A percentile compares a stretch with the other conserved stretches of the same genome.
Conservation (phyloP, 768 basidiomycete genomes). For the Termitomyces sp. region DNA sequence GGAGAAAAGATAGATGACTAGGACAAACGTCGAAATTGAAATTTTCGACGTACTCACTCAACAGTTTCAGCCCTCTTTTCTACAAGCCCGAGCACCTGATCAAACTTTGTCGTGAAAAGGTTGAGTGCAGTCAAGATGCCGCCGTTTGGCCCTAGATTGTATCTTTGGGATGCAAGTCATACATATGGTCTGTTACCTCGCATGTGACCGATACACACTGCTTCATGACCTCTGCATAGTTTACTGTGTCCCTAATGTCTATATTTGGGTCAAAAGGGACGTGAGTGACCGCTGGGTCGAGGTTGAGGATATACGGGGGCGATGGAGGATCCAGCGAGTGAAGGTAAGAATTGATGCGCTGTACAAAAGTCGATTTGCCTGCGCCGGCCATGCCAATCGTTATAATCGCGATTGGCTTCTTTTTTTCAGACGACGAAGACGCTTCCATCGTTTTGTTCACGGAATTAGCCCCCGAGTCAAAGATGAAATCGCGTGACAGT, state of each 20-base stretch:
- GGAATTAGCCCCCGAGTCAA: not conserved
- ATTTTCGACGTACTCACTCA: conserved; percentile 57
- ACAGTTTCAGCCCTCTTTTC: conserved; percentile 88
- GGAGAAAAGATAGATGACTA: not conserved
- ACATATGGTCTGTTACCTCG: conserved; percentile 18
- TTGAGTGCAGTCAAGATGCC: conserved; percentile 97
- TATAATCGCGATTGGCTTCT: conserved; percentile 80
- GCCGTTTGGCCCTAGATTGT: conserved; percentile 97
- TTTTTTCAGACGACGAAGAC: conserved; percentile 22
- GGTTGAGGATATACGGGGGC: conserved; percentile 95
- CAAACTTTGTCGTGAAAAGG: conserved; percentile 97
- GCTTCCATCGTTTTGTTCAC: conserved; percentile 13
- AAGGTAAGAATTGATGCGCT: conserved; percentile 89
- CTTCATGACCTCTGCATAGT: conserved; percentile 99
- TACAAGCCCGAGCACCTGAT: conserved; percentile 88
- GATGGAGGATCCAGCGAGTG: conserved; percentile 60
- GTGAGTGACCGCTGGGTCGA: conserved; percentile 93
- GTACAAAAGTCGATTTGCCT: conserved; percentile 97
- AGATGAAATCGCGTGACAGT: conserved; percentile 8
- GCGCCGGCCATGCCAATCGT: conserved; percentile 97
- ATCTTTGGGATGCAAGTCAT: conserved; percentile 48
- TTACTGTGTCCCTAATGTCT: conserved; percentile 95
- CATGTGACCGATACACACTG: conserved; percentile 64
- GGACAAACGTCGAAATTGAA: not conserved
- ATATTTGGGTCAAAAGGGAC: conserved; percentile 96